Evolutionary conservation across 1,284 basidiomycete species (phyloP).

Genomic region (Naganishia albida): DNA sequence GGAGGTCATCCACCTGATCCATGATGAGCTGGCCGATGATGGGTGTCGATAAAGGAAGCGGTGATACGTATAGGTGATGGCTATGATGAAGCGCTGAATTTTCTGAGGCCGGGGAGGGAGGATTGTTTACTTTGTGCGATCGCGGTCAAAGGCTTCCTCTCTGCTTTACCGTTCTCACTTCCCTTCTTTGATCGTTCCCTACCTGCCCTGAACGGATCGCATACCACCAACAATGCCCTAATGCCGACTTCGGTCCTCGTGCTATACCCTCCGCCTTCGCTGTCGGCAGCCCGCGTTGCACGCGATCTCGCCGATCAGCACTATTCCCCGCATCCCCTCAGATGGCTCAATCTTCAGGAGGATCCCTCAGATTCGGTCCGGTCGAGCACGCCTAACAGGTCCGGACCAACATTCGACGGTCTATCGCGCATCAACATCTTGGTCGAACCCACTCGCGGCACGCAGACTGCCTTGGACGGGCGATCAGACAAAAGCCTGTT

Average conservation of each 20-base stretch:
- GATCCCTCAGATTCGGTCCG: neutral
- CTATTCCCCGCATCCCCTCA: slow-evolving; percentile 2
- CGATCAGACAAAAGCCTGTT: neutral
- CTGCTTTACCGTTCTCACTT: neutral
- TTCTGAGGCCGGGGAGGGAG: neutral
- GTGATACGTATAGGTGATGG: no score
- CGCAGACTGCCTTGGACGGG: neutral
- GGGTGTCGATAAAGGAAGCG: slow-evolving; percentile 1
- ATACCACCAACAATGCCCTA: neutral
- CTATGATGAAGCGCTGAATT: slow-evolving; percentile 2
- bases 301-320: slow-evolving; percentile 11
- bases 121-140: slow-evolving; percentile 27
- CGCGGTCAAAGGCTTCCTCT: neutral
- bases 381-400: neutral
- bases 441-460: neutral
- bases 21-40: neutral
- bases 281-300: slow-evolving; percentile 3
- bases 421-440: neutral
- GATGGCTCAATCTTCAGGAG: slow-evolving; percentile 21
- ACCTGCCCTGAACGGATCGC: no score
- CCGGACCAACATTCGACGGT: neutral
- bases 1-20: slow-evolving; percentile 30
- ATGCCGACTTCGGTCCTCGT: slow-evolving; percentile 12
- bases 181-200: neutral
- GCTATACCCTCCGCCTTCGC: slow-evolving; percentile 23